phyloP scores from a whole-genome alignment of 805 yeast species.

The Candida morakotiae region DNA sequence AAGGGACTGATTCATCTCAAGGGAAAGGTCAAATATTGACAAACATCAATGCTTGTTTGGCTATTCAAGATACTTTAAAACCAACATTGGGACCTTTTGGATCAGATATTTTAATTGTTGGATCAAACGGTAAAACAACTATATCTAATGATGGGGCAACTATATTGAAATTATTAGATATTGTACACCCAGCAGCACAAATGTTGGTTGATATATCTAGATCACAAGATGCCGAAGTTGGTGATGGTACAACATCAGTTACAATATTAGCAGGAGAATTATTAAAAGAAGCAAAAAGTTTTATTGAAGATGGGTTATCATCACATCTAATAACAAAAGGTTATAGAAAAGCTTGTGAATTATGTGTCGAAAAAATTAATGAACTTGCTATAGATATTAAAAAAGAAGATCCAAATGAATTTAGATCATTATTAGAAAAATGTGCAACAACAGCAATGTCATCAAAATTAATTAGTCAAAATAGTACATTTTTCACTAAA shows the following conservation, averaged over 20 bases:
- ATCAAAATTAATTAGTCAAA: constrained; percentile 84
- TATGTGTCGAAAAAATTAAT: constrained; percentile 68
- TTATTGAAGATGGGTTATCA: constrained; percentile 94
- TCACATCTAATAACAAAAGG: constrained; percentile 88
- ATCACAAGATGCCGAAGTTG: constrained; percentile 97
- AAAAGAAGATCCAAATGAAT: constrained; percentile 42
- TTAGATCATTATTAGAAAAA: constrained; percentile 75
- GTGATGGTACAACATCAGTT: constrained; percentile 98
- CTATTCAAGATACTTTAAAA: constrained; percentile 91
- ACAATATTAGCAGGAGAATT: constrained; percentile 94
- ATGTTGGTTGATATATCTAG: constrained; percentile 91
- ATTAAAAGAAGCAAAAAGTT: constrained; percentile 82
- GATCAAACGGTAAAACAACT: constrained; percentile 79
- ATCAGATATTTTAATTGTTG: constrained; percentile 88
- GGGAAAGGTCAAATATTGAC: constrained; percentile 94
- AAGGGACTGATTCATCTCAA: constrained; percentile 96
- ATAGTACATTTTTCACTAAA: constrained; percentile 84
- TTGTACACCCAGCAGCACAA: constrained; percentile 98
- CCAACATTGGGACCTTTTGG: constrained; percentile 98
- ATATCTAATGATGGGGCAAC: constrained; percentile 99
- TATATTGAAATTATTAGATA: constrained; percentile 83
- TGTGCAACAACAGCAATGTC: constrained; percentile 98
- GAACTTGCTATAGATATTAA: constrained; percentile 73
- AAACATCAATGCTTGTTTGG: constrained; percentile 94
- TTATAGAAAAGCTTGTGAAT: constrained; percentile 71